Conservation (phyloP, 2,329 filamentous ascomycete genomes). For the Talaromyces albobiverticillius region DNA sequence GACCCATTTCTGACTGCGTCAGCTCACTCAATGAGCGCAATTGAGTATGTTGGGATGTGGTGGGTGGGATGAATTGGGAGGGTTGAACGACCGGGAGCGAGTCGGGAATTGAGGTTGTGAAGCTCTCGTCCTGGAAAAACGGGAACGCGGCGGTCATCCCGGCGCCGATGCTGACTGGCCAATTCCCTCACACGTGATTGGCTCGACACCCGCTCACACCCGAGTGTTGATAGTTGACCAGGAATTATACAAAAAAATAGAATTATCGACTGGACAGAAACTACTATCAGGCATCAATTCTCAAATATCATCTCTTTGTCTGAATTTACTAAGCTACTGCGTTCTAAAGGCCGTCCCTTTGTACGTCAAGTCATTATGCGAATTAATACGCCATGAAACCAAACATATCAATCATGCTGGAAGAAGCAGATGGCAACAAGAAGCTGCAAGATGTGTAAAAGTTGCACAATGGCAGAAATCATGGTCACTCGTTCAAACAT, state of each 20-base stretch:
- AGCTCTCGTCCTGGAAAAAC: constrained; percentile 37
- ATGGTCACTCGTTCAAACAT: neutral
- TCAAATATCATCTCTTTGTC: neutral
- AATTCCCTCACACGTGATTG: constrained; percentile 43
- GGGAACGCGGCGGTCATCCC: constrained; percentile 31
- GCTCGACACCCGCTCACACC: constrained; percentile 19
- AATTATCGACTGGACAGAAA: no score
- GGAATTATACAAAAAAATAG: no score
- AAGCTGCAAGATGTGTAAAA: neutral
- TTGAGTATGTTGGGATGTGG: constrained; percentile 21
- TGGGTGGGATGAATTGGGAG: constrained; percentile 20
- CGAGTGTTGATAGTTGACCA: constrained; percentile 13
- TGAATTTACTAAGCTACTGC: neutral
- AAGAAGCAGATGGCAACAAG: neutral
- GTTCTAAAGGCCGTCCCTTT: neutral
- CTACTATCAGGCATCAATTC: neutral
- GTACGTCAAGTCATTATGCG: neutral
- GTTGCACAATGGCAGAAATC: neutral
- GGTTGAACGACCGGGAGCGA: constrained; percentile 24
- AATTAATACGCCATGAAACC: neutral
- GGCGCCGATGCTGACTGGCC: constrained; percentile 32
- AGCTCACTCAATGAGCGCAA: constrained; percentile 30
- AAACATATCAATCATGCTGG: neutral
- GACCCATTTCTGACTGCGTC: constrained; percentile 52
- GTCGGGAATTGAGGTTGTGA: constrained; percentile 32